A percentile compares a stretch with the other conserved stretches of the same genome.
These are phyloP conservation scores for Podila epigama DNA, from an alignment of 192 early-diverging fungal genomes.

Conservation along the genomic window DNA sequence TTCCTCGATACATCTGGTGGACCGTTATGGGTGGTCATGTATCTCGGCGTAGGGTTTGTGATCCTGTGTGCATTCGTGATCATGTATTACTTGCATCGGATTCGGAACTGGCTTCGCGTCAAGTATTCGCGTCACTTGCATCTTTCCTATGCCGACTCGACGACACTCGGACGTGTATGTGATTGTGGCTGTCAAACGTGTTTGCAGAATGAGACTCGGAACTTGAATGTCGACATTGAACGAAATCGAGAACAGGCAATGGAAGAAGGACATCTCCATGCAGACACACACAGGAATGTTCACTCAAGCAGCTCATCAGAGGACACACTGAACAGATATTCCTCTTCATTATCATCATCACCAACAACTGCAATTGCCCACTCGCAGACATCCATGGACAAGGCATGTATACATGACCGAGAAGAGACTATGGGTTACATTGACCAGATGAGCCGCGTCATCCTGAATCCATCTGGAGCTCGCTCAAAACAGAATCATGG, in stretches of 20 bases:
- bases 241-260: no score
- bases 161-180: background rate
- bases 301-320: no score
- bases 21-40: slow-evolving; percentile 25
- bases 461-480: background rate
- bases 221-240: no score
- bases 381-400: no score
- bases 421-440: background rate
- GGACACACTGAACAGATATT: no score
- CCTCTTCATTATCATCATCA: slow-evolving; percentile 1
- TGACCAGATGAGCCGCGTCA: background rate
- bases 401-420: background rate
- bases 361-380: slow-evolving; percentile 1
- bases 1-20: slow-evolving; percentile 29
- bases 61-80: slow-evolving; percentile 19
- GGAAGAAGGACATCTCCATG: no score
- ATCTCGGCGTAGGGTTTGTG: slow-evolving; percentile 21
- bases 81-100: slow-evolving; percentile 26
- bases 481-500: background rate
- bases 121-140: no score
- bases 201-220: no score
- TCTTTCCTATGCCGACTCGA: background rate
- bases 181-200: no score
- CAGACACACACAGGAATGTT: no score
- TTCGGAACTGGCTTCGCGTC: slow-evolving; percentile 5